Percentiles rank a stretch among this genome's conserved stretches.
These are phyloP conservation scores for Nothophaeocryptopus gaeumannii DNA, from an alignment of 2,329 filamentous ascomycete species.

Conservation along the genomic window DNA sequence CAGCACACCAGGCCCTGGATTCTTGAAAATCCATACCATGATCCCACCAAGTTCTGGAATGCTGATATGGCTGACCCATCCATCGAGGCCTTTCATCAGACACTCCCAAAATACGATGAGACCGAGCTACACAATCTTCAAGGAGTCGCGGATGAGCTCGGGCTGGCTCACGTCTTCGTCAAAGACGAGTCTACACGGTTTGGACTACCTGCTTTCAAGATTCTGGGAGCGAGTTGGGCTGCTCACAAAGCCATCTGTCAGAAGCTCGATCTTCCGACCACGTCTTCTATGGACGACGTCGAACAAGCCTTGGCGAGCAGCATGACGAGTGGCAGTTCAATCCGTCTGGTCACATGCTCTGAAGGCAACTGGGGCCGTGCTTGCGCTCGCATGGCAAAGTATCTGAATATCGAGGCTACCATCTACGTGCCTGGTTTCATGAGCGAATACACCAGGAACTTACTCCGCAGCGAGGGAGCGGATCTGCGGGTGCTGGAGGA, in stretches of 20 bases:
- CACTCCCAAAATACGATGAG: constrained; percentile 55
- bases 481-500: constrained; percentile 51
- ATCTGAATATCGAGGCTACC: constrained; percentile 54
- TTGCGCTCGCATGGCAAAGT: constrained; percentile 63
- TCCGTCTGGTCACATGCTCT: constrained; percentile 61
- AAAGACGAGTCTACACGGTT: constrained; percentile 71
- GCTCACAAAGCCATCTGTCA: constrained; percentile 57
- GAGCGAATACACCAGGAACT: constrained; percentile 50
- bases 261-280: constrained; percentile 44
- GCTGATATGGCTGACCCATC: constrained; percentile 14
- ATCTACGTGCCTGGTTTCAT: constrained; percentile 65
- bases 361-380: constrained; percentile 78
- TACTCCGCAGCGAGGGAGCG: constrained; percentile 63
- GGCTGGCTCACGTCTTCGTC: constrained; percentile 57
- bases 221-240: constrained; percentile 75
- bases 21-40: constrained; percentile 20
- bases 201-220: constrained; percentile 73
- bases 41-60: neutral
- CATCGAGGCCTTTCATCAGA: constrained; percentile 53
- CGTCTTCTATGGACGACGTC: constrained; percentile 46
- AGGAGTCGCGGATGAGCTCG: constrained; percentile 56
- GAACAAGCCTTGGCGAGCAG: constrained; percentile 27
- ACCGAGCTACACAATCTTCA: constrained; percentile 57
- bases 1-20: constrained; percentile 17
- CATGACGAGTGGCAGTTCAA: constrained; percentile 26